Percentiles rank a stretch among this genome's conserved stretches.
These are phyloP conservation scores for Auxenochlorella pyrenoidosa DNA, from an alignment of 139 green algal species.

Conservation along the genomic window DNA sequence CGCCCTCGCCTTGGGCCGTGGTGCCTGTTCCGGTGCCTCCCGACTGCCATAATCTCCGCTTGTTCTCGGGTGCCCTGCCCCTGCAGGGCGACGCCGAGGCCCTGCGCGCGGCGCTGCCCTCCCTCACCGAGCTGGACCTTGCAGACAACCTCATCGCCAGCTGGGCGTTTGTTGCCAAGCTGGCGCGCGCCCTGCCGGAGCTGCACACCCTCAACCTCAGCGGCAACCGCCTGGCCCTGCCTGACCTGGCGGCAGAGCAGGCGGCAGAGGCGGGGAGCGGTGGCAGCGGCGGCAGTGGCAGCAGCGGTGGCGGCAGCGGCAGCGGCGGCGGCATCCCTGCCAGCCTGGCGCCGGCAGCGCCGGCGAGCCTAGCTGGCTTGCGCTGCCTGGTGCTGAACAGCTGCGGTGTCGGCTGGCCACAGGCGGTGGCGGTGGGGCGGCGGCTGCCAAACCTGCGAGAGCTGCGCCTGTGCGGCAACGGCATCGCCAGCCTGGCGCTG, in stretches of 20 bases:
- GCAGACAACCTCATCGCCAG: constrained; percentile 73
- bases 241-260: not conserved
- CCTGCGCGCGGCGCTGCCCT: not conserved
- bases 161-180: constrained; percentile 58
- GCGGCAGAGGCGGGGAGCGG: not conserved
- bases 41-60: too few relatives aligned
- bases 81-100: not conserved
- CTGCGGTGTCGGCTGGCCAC: constrained; percentile 66
- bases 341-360: not conserved
- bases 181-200: constrained; percentile 28
- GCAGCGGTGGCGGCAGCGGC: too few relatives aligned
- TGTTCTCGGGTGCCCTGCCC: not conserved
- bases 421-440: constrained; percentile 55
- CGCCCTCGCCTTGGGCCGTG: too few relatives aligned
- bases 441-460: constrained; percentile 66
- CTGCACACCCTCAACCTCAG: constrained; percentile 70
- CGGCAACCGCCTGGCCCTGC: constrained; percentile 61
- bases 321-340: too few relatives aligned
- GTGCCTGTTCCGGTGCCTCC: too few relatives aligned
- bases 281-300: not conserved
- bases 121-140: constrained; percentile 65
- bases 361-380: constrained; percentile 46
- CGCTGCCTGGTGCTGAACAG: constrained; percentile 77
- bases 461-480: constrained; percentile 75
- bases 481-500: constrained; percentile 6